These are phyloP conservation scores for Phytophthora kernoviae DNA, from an alignment of 352 stramenopile species.

Conservation along the genomic window DNA sequence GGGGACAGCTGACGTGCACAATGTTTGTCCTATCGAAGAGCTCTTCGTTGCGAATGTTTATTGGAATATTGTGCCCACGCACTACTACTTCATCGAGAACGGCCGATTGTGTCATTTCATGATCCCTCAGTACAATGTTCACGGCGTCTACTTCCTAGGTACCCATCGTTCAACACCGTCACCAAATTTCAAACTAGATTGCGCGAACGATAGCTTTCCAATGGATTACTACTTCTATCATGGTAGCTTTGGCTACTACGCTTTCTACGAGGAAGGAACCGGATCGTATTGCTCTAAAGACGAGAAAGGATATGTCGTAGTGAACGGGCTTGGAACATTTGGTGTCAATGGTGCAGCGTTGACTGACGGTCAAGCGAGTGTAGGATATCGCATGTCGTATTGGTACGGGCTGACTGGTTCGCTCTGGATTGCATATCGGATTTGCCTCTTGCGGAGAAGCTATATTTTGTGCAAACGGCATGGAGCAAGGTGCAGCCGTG, in stretches of 20 bases:
- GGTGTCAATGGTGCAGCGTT: constrained; percentile 18
- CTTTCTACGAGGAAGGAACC: constrained; percentile 23
- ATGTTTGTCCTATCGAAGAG: constrained; percentile 15
- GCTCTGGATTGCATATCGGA: constrained; percentile 15
- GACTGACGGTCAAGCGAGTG: not conserved
- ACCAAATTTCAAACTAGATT: constrained; percentile 7
- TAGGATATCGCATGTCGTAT: constrained; percentile 12
- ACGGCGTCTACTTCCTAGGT: constrained; percentile 14
- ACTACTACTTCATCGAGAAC: constrained; percentile 14
- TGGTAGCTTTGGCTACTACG: constrained; percentile 20
- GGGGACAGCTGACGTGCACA: constrained; percentile 3
- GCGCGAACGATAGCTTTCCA: constrained; percentile 11
- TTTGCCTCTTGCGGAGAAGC: constrained; percentile 13
- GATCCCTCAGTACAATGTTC: constrained; percentile 22
- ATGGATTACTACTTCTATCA: constrained; percentile 18
- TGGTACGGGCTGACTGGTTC: constrained; percentile 18
- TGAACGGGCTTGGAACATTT: constrained; percentile 13
- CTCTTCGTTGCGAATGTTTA: constrained; percentile 21
- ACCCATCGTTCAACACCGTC: not conserved
- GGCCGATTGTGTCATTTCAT: constrained; percentile 21
- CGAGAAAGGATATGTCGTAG: constrained; percentile 5
- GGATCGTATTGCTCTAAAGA: constrained; percentile 21
- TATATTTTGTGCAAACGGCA: constrained; percentile 15
- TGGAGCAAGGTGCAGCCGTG: constrained; percentile 1
- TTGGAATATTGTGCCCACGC: constrained; percentile 23